Evolutionary conservation across 73 alveolate species (phyloP), one percentile per base, ranked within the genome.

Genomic region (Uronychia binucleata): DNA sequence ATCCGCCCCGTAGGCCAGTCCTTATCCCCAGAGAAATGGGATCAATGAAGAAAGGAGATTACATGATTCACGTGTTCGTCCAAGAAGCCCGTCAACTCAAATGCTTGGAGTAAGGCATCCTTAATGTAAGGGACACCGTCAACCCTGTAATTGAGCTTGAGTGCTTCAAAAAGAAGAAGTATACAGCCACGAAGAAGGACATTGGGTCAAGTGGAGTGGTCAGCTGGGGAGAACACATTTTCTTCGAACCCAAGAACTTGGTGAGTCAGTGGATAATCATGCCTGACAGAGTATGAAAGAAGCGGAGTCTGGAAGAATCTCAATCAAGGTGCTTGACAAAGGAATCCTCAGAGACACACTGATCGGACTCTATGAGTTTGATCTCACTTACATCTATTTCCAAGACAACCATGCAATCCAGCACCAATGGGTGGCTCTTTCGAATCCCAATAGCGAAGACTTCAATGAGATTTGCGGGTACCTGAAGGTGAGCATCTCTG

Each of bases 401-500:
- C 87, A 80, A 91, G 91, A 91, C n/a, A 78, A 97, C 78, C 99
- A 97, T 86, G 92, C 97, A 13, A 57, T 97, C 33, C 84, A 91
- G 77, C 98, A 96, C 85, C 78, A 92, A 76, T 97, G 99, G 99
- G 80, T 96, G n/a, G 99, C 99, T 28, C 81, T 97, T 8, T 91
- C 98, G 13, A 95, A 97, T 86, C 99, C 99, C 1, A 90, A 90
- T 30, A 60, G 95, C 31, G 87, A 88, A 46, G 96, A 96, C 82
- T 96, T 93, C 82, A 94, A 93, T 35, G 93, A 94, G 58, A 91
- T 97, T 30, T 86, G 96, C 33, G 99, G 99, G 13, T 97, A 95
- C 81, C 76, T 97, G 30, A 97, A 96, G 83, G 58, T 97, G 30
- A 88, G 97, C 26, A 90, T 96, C 31, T 88, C 96, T 57, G 95